Evolutionary conservation across 2,329 filamentous ascomycete species (phyloP).

Genomic region (Trichoderma atroviride): DNA sequence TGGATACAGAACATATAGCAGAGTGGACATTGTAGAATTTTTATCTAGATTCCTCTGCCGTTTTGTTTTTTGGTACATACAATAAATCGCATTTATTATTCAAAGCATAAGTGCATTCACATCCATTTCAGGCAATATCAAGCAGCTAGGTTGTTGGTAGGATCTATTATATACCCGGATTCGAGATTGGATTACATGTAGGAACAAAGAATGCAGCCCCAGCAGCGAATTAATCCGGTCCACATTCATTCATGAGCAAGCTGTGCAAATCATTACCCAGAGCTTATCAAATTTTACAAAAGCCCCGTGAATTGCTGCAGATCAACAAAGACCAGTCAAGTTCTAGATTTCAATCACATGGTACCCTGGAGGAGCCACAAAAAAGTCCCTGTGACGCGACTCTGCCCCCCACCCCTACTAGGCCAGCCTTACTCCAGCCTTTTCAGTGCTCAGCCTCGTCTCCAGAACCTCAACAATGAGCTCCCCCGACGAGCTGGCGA

Average conservation of each 20-base stretch:
- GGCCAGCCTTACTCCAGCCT: constrained; percentile 23
- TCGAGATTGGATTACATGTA: no score
- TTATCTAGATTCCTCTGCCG: neutral
- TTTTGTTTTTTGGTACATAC: no score
- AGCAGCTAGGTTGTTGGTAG: no score
- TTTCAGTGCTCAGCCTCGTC: constrained; percentile 28
- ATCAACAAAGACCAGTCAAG: neutral
- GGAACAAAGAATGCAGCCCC: neutral
- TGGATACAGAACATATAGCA: no score
- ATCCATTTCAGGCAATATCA: neutral
- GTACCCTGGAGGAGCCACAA: neutral
- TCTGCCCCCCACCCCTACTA: constrained; percentile 22
- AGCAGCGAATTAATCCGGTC: neutral
- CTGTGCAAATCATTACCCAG: neutral
- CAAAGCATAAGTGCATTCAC: neutral
- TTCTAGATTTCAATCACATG: no score
- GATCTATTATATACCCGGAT: no score
- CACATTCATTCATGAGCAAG: neutral
- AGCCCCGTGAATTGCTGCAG: neutral
- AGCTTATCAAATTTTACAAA: neutral
- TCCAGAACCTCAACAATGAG: constrained; percentile 35
- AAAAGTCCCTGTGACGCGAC: constrained; percentile 19
- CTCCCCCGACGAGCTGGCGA: constrained; percentile 34
- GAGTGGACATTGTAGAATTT: no score
- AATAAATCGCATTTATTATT: neutral